Base-by-base conservation (phyloP, 169 alveolate genomes). In the Cystoisospora suis region DNA sequence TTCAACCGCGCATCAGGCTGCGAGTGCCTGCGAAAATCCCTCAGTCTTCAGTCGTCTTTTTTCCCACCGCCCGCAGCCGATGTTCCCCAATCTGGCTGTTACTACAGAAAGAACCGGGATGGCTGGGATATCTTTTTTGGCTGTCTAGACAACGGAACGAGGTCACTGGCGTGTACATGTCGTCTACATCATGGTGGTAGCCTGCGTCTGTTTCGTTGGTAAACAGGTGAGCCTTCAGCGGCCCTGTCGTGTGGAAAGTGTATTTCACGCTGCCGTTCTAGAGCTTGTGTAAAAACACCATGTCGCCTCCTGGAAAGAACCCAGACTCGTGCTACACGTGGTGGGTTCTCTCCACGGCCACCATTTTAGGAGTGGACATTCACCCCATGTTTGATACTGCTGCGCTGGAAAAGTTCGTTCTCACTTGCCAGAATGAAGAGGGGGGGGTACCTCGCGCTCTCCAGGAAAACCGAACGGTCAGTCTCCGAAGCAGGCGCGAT, bases 291-390 rank as follows among this genome's bases (percentile, higher is more conserved):
- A n/a, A n/a, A n/a, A n/a, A n/a, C n/a, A n/a, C n/a, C n/a, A n/a
- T n/a, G n/a, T n/a, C n/a, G n/a, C n/a, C n/a, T n/a, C 88, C 93
- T 9, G 95, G 95, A 15, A 94, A 94, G 69, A 56, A 47, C 72
- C 91, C 94, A 12, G 96, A 94, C 77, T 88, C 89, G 38, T 94
- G 96, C 90, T 94, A 94, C 86, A 86, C 93, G 38, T 94, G 93
- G 93, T 94, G 96, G 96, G 94, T 94, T 38, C 49, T 72, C 46
- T 94, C 95, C 42, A 88, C 95, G 81, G 69, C 91, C 36, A 89
- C 58, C 29, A 93, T 92, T 56, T 32, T 94, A 77, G 94, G 75
- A 42, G 89, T 59, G 38, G 61, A 72, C 53, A 75, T 75, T 40
- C 40, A 42, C 27, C 42, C 81, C 23, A 56, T 88, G 59, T 49